Base-by-base conservation (phyloP, 371 early-diverging fungal species). In the Dichotomocladium elegans region DNA sequence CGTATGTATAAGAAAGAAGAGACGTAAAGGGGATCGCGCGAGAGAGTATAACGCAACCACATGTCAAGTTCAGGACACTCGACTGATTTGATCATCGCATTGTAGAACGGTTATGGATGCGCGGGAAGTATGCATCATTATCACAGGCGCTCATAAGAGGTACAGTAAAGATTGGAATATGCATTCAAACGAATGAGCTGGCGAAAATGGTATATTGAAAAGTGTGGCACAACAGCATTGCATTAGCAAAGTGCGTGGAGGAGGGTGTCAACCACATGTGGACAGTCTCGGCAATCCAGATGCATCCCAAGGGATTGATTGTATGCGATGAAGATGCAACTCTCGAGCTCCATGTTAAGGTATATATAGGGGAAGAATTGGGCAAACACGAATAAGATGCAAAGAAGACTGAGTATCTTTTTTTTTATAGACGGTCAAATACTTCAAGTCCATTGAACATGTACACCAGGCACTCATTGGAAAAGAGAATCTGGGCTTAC, bases 241-340 rank as follows among this genome's bases (percentile, higher is more conserved):
- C 92, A 3, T 61, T 91, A 37, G 86, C 90, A 44, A 90, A 90
- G 71, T 91, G 91, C 63, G 87, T 93, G 25, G 93, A 93, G 59
- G 89, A 89, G 45, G 83, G 83, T 0, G 89, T 92, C 41, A 92
- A 92, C 68, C 91, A 91, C 68, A 92, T 92, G 93, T 92, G 91
- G 91, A 93, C 93, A 14, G 90, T 93, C 43, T 90, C 90, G 17
- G 91, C 90, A 14, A 87, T 93, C 50, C 93, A 93, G 66, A 70
- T 89, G 59, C 93, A 93, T 53, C 91, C 92, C 26, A 86, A 87
- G 43, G 88, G 90, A 10, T 74, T 93, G 73, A 79, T 93, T 64
- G 90, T 92, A 21, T 92, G 92, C 60, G 93, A 93, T 69, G 93
- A 93, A 71, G 93, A 93, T 59, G 90, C 93, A 10, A 92, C 92